Percentiles rank a stretch among this genome's conserved stretches.
Evolutionary conservation across 2,329 filamentous ascomycete genomes (phyloP).

Genomic region (Xylariales sp.): DNA sequence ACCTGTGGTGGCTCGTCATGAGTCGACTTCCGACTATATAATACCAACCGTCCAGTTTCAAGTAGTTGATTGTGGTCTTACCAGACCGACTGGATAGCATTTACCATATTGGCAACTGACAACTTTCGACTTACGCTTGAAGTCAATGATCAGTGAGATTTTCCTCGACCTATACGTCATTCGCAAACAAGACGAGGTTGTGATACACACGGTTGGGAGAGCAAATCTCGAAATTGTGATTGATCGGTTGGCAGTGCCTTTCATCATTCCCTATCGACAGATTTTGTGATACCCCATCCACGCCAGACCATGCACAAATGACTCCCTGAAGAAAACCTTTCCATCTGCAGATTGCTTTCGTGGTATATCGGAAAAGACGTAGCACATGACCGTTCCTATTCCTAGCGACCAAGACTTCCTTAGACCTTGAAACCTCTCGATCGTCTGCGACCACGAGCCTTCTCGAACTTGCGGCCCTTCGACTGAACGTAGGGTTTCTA

Average conservation of each 20-base stretch:
- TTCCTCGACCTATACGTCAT: too few relatives aligned
- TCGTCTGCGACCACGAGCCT: slow-evolving; percentile 95
- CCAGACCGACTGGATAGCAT: too few relatives aligned
- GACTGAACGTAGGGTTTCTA: slow-evolving; percentile 95
- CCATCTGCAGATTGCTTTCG: slow-evolving; percentile 19
- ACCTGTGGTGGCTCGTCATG: too few relatives aligned
- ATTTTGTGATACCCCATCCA: slow-evolving; percentile 41
- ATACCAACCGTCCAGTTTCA: too few relatives aligned
- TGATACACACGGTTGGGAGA: not conserved
- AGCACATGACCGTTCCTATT: slow-evolving; percentile 24
- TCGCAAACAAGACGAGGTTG: too few relatives aligned
- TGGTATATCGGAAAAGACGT: slow-evolving; percentile 27
- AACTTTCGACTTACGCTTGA: too few relatives aligned
- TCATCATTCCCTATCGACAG: slow-evolving; percentile 28
- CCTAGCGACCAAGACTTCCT: slow-evolving; percentile 35
- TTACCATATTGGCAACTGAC: too few relatives aligned
- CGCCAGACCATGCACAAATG: slow-evolving; percentile 38
- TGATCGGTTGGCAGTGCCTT: slow-evolving; percentile 21
- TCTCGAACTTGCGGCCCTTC: slow-evolving; percentile 99
- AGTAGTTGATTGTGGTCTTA: too few relatives aligned
- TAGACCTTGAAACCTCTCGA: slow-evolving; percentile 99
- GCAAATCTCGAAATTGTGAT: slow-evolving; percentile 5
- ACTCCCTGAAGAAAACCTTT: slow-evolving; percentile 26
- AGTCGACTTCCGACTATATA: too few relatives aligned
- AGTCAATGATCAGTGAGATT: too few relatives aligned